phyloP scores from a whole-genome alignment of 495 filamentous ascomycete species.

The Penicillium robsamsonii region DNA sequence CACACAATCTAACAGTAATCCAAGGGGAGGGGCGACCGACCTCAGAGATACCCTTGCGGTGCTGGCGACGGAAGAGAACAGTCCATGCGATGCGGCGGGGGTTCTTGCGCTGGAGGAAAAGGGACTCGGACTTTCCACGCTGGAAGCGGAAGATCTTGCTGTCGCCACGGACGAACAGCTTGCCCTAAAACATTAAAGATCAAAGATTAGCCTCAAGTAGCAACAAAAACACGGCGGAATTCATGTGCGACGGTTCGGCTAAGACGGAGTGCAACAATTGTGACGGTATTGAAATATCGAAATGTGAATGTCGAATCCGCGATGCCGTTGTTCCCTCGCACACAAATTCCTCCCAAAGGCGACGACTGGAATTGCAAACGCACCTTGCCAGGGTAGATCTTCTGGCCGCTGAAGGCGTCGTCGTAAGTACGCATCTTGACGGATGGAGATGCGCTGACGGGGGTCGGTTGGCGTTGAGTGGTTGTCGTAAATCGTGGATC shows the following conservation, averaged over 20 bases:
- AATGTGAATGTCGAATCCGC: slow-evolving; percentile 18
- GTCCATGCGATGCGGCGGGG: slow-evolving; percentile 99
- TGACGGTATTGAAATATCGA: slow-evolving; percentile 11
- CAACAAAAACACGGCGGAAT: slow-evolving; percentile 6
- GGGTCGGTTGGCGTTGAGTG: slow-evolving; percentile 52
- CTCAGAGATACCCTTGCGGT: slow-evolving; percentile 99
- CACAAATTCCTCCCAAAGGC: slow-evolving; percentile 18
- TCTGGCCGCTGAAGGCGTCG: slow-evolving; percentile 95
- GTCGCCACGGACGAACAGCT: slow-evolving; percentile 98
- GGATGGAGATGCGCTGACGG: slow-evolving; percentile 52
- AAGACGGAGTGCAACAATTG: slow-evolving; percentile 3
- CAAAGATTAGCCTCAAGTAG: slow-evolving; percentile 26
- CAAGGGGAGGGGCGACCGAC: slow-evolving; percentile 57
- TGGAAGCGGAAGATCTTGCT: slow-evolving; percentile 99
- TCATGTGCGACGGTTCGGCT: slow-evolving; percentile 9
- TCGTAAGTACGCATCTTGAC: slow-evolving; percentile 97
- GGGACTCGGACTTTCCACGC: slow-evolving; percentile 98
- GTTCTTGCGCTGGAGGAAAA: slow-evolving; percentile 99
- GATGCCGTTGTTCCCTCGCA: slow-evolving; percentile 19
- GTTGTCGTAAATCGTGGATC: slow-evolving; percentile 48
- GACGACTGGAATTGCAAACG: slow-evolving; percentile 37
- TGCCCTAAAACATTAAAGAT: slow-evolving; percentile 64
- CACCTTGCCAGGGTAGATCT: slow-evolving; percentile 99
- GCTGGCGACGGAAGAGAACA: slow-evolving; percentile 92
- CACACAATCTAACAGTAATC: slow-evolving; percentile 21